These are phyloP conservation scores for Aspergillus sergii DNA, from an alignment of 2,329 filamentous ascomycete genomes.

Conservation along the genomic window DNA sequence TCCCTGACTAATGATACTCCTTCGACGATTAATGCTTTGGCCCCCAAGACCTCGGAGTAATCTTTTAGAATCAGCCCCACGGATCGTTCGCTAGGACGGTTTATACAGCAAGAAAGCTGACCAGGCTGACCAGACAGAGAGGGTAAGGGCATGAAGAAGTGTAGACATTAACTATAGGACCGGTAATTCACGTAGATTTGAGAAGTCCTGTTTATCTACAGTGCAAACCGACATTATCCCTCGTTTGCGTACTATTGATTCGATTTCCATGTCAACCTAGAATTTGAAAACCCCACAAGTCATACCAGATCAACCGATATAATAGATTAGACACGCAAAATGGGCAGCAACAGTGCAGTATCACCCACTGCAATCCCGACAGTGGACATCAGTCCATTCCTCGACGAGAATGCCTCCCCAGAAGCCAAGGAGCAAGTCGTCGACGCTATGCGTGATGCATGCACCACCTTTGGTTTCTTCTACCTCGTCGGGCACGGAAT, in stretches of 20 bases:
- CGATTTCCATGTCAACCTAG: too few species aligned
- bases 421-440: background rate
- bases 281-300: background rate
- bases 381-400: background rate
- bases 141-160: too few species aligned
- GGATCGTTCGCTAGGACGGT: too few species aligned
- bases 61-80: too few species aligned
- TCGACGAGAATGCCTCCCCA: background rate
- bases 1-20: too few species aligned
- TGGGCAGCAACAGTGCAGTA: background rate
- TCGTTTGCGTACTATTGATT: too few species aligned
- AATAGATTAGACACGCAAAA: background rate
- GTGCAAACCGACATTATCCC: background rate
- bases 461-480: constrained; percentile 31
- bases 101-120: too few species aligned
- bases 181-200: too few species aligned
- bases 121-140: too few species aligned
- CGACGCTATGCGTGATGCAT: constrained; percentile 4
- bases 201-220: background rate
- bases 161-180: too few species aligned
- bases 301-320: background rate
- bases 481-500: constrained; percentile 36
- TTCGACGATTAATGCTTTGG: too few species aligned
- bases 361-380: background rate
- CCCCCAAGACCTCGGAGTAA: too few species aligned